Base-by-base conservation (phyloP, 805 yeast species). In the Scheffersomyces lignosus region DNA sequence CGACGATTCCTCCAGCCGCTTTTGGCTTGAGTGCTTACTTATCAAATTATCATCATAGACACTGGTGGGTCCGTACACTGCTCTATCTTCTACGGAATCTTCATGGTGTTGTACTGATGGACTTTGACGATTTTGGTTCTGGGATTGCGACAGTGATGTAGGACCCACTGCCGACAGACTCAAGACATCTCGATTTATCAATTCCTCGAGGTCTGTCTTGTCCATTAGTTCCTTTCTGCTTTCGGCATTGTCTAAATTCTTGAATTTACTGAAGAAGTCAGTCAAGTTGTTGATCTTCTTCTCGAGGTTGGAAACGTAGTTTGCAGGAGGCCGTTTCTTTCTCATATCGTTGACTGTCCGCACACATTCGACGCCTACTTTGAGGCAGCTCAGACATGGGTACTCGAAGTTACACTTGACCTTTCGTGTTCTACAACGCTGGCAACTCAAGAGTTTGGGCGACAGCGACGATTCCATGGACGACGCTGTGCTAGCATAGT, bases 341-440 rank as follows among this genome's bases (percentile, higher is more conserved):
- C 82, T 59, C 62, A 74, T 58, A 47, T 77, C 82, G 42, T 63
- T 66, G 9, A 67, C 66, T 10, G 71, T 67, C 25, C 66, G 66
- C 30, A 75, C 62, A 48, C 82, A 77, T 25, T 65, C 73, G 12
- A 67, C 60, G 4, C 62, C 61, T 4, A 70, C 54, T 37, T 66
- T 66, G 12, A 55, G 52, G 45, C 82, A 77, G 39, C 66, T 67
- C 15, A 67, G 58, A 44, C 82, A 77, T 1, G 81, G 81, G 34
- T 51, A 60, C 5, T 64, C 67, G 37, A 67, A 58, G 48, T 74
- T 71, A 51, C 82, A 77, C 49, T 71, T 74, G 41, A 75, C 72
- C 41, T 70, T 70, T 28, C 71, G 58, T 8, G 51, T 40, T 15
- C 75, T 57, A 45, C 75, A 70, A 18, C 74, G 45, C 46, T 66